Evolutionary conservation across 176 grass and related monocot species (phyloP).

Genomic region (Zoysia japonica): DNA sequence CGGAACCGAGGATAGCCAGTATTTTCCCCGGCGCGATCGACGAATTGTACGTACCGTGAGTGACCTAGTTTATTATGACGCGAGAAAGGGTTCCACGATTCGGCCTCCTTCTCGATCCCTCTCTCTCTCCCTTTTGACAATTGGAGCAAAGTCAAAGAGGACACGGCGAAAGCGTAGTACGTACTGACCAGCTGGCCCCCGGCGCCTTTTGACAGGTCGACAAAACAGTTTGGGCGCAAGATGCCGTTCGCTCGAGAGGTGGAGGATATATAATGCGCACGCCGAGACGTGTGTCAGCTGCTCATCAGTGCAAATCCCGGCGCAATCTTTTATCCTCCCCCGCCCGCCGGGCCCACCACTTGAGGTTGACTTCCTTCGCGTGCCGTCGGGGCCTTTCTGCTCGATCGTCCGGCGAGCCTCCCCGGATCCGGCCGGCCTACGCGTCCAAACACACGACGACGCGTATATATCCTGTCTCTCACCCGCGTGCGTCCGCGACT

Average conservation of each 20-base stretch:
- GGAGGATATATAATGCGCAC: not conserved
- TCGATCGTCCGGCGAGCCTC: no score
- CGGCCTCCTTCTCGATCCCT: not conserved
- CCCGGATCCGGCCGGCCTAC: not conserved
- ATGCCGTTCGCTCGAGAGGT: not conserved
- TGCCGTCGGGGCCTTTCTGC: no score
- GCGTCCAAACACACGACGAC: conserved; percentile 17
- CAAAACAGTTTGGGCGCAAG: not conserved
- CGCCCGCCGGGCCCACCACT: conserved; percentile 46
- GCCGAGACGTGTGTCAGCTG: not conserved
- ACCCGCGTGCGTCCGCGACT: not conserved
- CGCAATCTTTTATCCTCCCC: conserved; percentile 26
- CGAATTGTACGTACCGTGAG: not conserved
- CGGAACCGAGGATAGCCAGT: no score
- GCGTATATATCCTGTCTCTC: conserved; percentile 42
- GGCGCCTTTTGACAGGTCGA: conserved; percentile 20
- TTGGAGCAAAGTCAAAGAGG: conserved; percentile 36
- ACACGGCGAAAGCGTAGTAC: not conserved
- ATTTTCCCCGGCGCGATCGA: no score
- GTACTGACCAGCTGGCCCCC: not conserved
- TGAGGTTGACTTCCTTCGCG: conserved; percentile 37
- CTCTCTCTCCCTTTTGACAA: conserved; percentile 39
- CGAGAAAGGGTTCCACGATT: conserved; percentile 28
- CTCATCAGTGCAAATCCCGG: conserved; percentile 19
- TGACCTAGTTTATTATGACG: not conserved